Percentiles rank a stretch among this genome's conserved stretches.
phyloP scores from a whole-genome alignment of 345 rosid species.

The thale cress (Arabidopsis thaliana) region DNA sequence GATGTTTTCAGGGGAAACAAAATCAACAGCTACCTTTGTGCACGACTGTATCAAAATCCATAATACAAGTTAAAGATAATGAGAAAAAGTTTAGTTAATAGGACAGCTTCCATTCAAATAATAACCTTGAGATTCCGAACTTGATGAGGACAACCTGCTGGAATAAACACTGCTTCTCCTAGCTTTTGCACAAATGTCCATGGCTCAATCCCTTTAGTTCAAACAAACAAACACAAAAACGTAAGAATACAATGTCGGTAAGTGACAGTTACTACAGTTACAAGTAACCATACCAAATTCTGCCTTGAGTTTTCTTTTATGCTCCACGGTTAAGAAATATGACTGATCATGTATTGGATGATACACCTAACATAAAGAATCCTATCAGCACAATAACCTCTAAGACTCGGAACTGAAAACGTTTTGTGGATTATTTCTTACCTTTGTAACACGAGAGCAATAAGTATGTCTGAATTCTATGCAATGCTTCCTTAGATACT shows the following conservation, averaged over 20 bases:
- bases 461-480: constrained; percentile 80
- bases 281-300: constrained; percentile 62
- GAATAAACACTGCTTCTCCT: constrained; percentile 94
- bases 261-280: constrained; percentile 21
- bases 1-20: constrained; percentile 90
- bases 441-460: constrained; percentile 73
- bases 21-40: constrained; percentile 93
- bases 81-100: background rate
- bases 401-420: background rate
- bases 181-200: constrained; percentile 89
- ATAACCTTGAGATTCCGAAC: constrained; percentile 90
- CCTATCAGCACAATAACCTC: background rate
- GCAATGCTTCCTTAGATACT: constrained; percentile 69
- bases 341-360: constrained; percentile 93
- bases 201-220: constrained; percentile 71
- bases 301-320: constrained; percentile 76
- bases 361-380: constrained; percentile 51
- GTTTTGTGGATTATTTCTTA: constrained; percentile 20
- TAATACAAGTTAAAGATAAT: background rate
- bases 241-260: background rate
- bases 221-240: background rate
- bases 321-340: constrained; percentile 70
- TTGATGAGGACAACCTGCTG: constrained; percentile 99
- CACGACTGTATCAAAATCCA: constrained; percentile 64
- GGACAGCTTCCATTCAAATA: constrained; percentile 14